Evolutionary conservation across 331 rosid species (phyloP).

Genomic region (Saraca asoca): DNA sequence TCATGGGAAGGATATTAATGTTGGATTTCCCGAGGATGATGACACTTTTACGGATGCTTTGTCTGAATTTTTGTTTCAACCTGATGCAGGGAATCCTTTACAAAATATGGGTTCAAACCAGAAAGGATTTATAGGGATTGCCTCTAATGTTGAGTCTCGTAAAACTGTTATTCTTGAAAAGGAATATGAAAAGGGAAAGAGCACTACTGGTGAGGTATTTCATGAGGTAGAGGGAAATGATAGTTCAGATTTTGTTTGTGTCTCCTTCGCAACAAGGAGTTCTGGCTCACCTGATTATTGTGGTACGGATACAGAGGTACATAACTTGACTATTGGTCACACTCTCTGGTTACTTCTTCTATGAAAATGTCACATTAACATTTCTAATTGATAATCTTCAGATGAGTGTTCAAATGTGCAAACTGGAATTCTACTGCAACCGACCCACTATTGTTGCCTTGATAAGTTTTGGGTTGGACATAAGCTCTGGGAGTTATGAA

Average conservation of each 20-base stretch:
- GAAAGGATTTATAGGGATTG: slow-evolving; percentile 41
- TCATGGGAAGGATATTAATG: slow-evolving; percentile 51
- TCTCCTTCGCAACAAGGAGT: slow-evolving; percentile 70
- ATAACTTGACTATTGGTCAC: slow-evolving; percentile 28
- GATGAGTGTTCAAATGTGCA: slow-evolving; percentile 95
- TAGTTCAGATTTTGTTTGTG: slow-evolving; percentile 71
- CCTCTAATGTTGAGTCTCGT: slow-evolving; percentile 55
- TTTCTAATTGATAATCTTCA: slow-evolving; percentile 48
- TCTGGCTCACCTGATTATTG: slow-evolving; percentile 76
- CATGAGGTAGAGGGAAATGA: slow-evolving; percentile 78
- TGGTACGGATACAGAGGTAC: slow-evolving; percentile 94
- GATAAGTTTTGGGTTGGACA: slow-evolving; percentile 83
- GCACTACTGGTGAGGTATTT: slow-evolving; percentile 60
- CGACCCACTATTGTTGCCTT: slow-evolving; percentile 95
- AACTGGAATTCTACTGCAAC: slow-evolving; percentile 90
- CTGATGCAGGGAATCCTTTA: slow-evolving; percentile 56
- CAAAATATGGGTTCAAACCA: slow-evolving; percentile 48
- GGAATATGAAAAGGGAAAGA: slow-evolving; percentile 51
- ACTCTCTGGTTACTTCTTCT: slow-evolving; percentile 27
- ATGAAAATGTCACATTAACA: slow-evolving; percentile 30
- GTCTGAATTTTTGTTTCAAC: slow-evolving; percentile 70
- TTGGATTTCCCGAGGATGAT: slow-evolving; percentile 62
- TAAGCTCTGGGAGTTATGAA: slow-evolving; percentile 52
- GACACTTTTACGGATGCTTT: slow-evolving; percentile 85
- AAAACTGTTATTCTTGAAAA: too few species aligned